phyloP scores from a whole-genome alignment of 495 filamentous ascomycete genomes.

The Xylaria bambusicola region DNA sequence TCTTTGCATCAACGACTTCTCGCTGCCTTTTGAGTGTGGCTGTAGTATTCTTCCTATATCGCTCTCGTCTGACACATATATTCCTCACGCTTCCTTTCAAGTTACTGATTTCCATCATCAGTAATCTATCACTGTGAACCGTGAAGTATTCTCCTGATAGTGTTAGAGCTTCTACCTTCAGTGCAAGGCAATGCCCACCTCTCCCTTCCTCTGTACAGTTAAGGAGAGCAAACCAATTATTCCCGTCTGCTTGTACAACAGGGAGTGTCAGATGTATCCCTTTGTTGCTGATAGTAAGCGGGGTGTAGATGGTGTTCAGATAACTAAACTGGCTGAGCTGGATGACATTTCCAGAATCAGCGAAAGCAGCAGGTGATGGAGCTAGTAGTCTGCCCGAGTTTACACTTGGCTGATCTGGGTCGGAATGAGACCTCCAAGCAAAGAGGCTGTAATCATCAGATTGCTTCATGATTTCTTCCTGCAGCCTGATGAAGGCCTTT shows the following conservation, averaged over 20 bases:
- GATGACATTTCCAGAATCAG: background rate
- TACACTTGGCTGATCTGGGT: no score
- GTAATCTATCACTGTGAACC: no score
- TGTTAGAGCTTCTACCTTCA: background rate
- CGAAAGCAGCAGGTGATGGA: background rate
- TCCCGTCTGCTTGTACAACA: background rate
- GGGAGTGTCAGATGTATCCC: background rate
- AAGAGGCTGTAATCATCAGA: background rate
- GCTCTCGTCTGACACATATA: no score
- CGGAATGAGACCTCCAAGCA: background rate
- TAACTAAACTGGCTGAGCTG: background rate
- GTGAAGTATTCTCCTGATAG: background rate
- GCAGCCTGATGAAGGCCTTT: conserved; percentile 12
- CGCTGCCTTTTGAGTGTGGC: no score
- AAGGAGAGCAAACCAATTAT: background rate
- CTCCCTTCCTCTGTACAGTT: background rate
- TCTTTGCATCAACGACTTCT: no score
- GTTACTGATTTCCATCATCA: no score
- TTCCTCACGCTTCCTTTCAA: no score
- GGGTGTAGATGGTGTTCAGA: background rate
- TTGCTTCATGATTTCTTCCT: background rate
- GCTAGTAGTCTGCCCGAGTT: background rate
- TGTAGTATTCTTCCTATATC: no score
- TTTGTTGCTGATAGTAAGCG: background rate
- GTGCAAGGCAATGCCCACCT: background rate